Percentiles rank a stretch among this genome's conserved stretches.
phyloP scores from a whole-genome alignment of 2,329 filamentous ascomycete species.

The Macrophomina tecta region DNA sequence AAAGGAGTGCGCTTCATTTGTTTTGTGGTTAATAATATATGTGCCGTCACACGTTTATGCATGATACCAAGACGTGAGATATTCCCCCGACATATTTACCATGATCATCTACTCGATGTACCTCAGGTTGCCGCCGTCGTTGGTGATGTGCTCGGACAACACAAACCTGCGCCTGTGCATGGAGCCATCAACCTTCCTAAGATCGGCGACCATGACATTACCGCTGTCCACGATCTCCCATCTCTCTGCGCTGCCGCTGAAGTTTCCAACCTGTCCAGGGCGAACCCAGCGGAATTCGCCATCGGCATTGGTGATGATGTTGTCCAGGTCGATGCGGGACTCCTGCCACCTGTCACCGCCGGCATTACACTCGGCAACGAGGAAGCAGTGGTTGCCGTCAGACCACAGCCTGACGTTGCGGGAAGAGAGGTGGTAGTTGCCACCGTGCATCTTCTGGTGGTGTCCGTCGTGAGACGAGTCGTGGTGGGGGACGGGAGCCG shows the following conservation, averaged over 20 bases:
- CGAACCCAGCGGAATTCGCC: conserved; percentile 17
- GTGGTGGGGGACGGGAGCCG: neutral
- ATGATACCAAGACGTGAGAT: too few relatives aligned
- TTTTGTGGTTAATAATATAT: too few relatives aligned
- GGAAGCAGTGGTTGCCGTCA: conserved; percentile 19
- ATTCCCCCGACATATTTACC: too few relatives aligned
- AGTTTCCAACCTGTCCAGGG: conserved; percentile 17
- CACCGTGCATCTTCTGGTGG: conserved; percentile 22
- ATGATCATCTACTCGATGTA: neutral
- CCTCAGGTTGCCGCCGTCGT: conserved; percentile 3
- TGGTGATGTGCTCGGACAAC: conserved; percentile 13
- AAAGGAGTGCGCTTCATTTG: too few relatives aligned
- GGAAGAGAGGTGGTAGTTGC: conserved; percentile 21
- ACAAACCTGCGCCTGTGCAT: neutral
- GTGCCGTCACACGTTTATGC: too few relatives aligned
- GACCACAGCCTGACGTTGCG: neutral
- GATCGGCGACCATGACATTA: conserved; percentile 15
- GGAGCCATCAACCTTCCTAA: conserved; percentile 2
- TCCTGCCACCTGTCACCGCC: conserved; percentile 3
- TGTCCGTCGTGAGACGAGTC: neutral
- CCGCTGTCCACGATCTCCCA: conserved; percentile 19
- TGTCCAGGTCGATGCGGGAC: conserved; percentile 16
- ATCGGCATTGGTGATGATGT: conserved; percentile 8
- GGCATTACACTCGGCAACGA: conserved; percentile 18
- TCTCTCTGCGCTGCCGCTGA: conserved; percentile 6